Percentiles rank a stretch among this genome's conserved stretches.
These are phyloP conservation scores for bread wheat (Triticum aestivum) DNA, from an alignment of 176 grass and related monocot genomes.

Conservation along the genomic window DNA sequence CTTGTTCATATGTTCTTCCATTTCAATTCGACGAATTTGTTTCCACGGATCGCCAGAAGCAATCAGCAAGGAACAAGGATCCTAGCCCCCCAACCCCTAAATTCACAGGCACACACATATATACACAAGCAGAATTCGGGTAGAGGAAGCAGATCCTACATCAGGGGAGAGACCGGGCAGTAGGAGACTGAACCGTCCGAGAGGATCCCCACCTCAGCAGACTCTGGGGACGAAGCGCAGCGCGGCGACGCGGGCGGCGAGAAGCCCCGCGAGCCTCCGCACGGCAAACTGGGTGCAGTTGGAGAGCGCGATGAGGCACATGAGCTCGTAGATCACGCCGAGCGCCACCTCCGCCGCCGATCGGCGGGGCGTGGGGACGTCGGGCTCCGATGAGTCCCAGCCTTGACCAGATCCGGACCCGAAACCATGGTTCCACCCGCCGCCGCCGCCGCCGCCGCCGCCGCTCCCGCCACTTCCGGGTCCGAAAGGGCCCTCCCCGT, in stretches of 20 bases:
- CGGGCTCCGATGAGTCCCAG: conserved; percentile 1
- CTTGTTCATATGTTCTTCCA: conserved; percentile 4
- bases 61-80: background rate
- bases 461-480: conserved; percentile 16
- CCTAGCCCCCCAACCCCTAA: background rate
- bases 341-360: conserved; percentile 14
- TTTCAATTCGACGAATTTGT: conserved; percentile 46
- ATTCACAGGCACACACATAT: conserved; percentile 24
- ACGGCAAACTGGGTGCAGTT: conserved; percentile 65
- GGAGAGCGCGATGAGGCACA: conserved; percentile 60
- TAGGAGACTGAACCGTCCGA: background rate
- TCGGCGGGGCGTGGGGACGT: background rate
- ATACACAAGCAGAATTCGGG: conserved; percentile 26
- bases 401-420: conserved; percentile 2
- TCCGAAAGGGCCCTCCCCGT: conserved; percentile 27
- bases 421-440: conserved; percentile 19
- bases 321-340: conserved; percentile 45
- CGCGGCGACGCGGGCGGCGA: conserved; percentile 29
- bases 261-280: conserved; percentile 43
- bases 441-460: background rate
- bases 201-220: conserved; percentile 26
- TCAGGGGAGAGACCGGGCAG: background rate
- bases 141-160: background rate
- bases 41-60: background rate
- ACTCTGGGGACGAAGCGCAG: conserved; percentile 44